Conservation (phyloP, 495 filamentous ascomycete species). For the Pyrenula aspistea region DNA sequence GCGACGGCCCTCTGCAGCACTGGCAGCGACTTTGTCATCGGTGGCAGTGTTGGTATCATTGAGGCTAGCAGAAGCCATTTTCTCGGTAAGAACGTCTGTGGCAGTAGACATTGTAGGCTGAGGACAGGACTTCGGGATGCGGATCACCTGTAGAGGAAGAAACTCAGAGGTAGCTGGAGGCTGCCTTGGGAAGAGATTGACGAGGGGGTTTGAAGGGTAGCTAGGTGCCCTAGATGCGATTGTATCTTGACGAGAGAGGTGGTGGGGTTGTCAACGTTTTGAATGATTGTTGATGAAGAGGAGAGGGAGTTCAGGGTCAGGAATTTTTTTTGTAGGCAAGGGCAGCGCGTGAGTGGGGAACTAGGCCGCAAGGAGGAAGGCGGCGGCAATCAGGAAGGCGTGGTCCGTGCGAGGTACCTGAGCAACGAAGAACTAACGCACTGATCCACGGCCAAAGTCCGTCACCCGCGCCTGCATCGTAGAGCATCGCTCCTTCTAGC, state of each 20-base stretch:
- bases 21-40: slow-evolving; percentile 81
- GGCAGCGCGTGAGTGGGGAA: background rate
- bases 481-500: too few relatives aligned
- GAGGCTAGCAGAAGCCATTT: slow-evolving; percentile 35
- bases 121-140: slow-evolving; percentile 22
- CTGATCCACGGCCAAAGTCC: too few relatives aligned
- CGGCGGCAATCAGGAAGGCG: background rate
- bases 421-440: too few relatives aligned
- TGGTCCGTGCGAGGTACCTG: background rate
- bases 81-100: slow-evolving; percentile 39
- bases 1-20: slow-evolving; percentile 95
- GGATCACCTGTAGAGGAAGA: slow-evolving; percentile 24
- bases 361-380: background rate
- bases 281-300: background rate
- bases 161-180: slow-evolving; percentile 28
- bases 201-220: slow-evolving; percentile 25
- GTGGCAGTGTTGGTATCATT: slow-evolving; percentile 72
- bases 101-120: slow-evolving; percentile 46
- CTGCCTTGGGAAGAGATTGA: slow-evolving; percentile 41
- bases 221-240: slow-evolving; percentile 1
- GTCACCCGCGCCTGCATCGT: too few relatives aligned
- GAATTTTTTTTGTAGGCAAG: background rate
- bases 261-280: background rate
- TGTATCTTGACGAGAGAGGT: background rate
- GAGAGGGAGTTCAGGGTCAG: background rate